These are phyloP conservation scores for Exophiala viscosa DNA, from an alignment of 2,329 filamentous ascomycete species.

Conservation along the genomic window DNA sequence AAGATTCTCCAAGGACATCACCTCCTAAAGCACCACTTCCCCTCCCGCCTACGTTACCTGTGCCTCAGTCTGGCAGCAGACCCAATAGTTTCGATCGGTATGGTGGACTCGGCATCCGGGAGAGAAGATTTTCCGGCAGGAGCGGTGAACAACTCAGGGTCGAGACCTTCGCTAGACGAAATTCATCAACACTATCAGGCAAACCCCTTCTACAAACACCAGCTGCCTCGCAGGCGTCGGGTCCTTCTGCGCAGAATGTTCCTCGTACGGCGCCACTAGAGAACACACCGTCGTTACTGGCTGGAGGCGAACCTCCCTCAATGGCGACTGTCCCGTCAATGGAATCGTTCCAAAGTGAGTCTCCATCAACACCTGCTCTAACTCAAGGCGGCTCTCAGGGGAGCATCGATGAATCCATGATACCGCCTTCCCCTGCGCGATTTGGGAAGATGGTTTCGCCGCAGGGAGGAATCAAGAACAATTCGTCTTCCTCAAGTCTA, in stretches of 20 bases:
- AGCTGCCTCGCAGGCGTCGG: constrained; percentile 33
- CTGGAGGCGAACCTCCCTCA: constrained; percentile 28
- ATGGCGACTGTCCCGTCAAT: constrained; percentile 26
- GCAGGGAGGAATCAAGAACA: constrained; percentile 54
- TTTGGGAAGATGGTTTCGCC: constrained; percentile 22
- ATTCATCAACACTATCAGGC: constrained; percentile 24
- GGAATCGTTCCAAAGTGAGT: constrained; percentile 38
- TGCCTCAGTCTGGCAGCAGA: constrained; percentile 19
- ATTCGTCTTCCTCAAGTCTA: constrained; percentile 67
- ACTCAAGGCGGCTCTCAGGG: constrained; percentile 45
- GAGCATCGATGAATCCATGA: constrained; percentile 35
- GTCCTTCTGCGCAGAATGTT: neutral
- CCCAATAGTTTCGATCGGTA: constrained; percentile 16
- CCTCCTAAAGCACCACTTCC: constrained; percentile 13
- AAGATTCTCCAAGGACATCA: constrained; percentile 14
- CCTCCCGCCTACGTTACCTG: constrained; percentile 28
- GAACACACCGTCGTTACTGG: neutral
- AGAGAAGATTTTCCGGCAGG: constrained; percentile 73
- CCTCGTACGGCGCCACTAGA: constrained; percentile 12
- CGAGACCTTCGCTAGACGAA: constrained; percentile 56
- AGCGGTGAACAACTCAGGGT: constrained; percentile 83
- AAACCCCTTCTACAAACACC: constrained; percentile 32
- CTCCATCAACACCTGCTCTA: constrained; percentile 40
- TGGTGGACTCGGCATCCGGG: constrained; percentile 50
- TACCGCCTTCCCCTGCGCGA: constrained; percentile 34